These are phyloP conservation scores for Letharia lupina DNA, from an alignment of 495 filamentous ascomycete species.

Conservation along the genomic window DNA sequence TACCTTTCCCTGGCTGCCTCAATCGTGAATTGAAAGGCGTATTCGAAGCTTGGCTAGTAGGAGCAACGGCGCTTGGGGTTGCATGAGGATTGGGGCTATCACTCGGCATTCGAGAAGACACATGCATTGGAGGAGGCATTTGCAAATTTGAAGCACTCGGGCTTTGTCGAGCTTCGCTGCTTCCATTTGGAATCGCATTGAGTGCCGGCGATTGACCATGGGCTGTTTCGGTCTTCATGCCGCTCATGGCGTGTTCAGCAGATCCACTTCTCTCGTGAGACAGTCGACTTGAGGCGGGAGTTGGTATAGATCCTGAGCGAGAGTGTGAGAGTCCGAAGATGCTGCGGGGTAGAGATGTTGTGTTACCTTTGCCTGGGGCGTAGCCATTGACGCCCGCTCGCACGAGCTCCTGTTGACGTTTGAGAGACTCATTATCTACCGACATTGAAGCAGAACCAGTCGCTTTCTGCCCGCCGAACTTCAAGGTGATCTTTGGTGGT, in stretches of 20 bases:
- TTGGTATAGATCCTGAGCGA: slow-evolving; percentile 18
- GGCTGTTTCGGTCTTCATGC: slow-evolving; percentile 39
- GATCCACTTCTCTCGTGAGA: slow-evolving; percentile 23
- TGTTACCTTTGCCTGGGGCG: slow-evolving; percentile 21
- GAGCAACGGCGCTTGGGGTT: slow-evolving; percentile 22
- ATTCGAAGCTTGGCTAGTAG: slow-evolving; percentile 21
- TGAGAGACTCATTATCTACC: slow-evolving; percentile 43
- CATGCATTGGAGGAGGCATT: slow-evolving; percentile 35
- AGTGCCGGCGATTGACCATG: slow-evolving; percentile 34
- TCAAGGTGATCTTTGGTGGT: slow-evolving; percentile 38
- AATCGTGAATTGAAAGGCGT: slow-evolving; percentile 31
- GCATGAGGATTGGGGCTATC: slow-evolving; percentile 30
- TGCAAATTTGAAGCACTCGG: slow-evolving; percentile 25
- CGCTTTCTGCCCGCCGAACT: slow-evolving; percentile 34
- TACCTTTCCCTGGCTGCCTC: slow-evolving; percentile 50
- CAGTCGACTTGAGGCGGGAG: slow-evolving; percentile 12
- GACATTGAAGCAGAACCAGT: slow-evolving; percentile 36
- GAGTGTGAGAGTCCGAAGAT: slow-evolving; percentile 15
- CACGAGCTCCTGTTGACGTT: slow-evolving; percentile 41
- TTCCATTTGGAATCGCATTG: slow-evolving; percentile 23
- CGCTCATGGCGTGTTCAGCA: slow-evolving; percentile 32
- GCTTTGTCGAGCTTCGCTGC: slow-evolving; percentile 27
- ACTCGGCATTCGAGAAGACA: slow-evolving; percentile 30
- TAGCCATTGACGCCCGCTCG: slow-evolving; percentile 39
- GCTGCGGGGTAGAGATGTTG: not conserved